A percentile compares a stretch with the other conserved stretches of the same genome.
phyloP scores from a whole-genome alignment of 371 early-diverging fungal species.

The Sanchytrium tribonematis region DNA sequence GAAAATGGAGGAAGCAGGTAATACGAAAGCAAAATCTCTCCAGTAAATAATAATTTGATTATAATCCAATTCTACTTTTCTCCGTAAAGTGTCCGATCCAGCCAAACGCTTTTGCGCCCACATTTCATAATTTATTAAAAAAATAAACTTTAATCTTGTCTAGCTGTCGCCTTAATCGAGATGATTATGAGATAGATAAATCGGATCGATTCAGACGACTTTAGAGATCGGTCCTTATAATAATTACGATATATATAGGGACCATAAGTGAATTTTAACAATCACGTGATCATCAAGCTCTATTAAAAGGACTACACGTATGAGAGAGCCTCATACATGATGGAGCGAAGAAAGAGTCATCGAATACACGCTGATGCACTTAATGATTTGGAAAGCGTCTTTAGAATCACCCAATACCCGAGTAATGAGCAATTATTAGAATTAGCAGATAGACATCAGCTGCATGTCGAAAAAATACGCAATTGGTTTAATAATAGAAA shows the following conservation, averaged over 20 bases:
- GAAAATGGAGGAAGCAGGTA: neutral
- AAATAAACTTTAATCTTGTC: too few species aligned
- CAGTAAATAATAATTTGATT: neutral
- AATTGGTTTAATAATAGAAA: neutral
- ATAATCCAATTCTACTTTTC: too few species aligned
- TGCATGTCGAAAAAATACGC: neutral
- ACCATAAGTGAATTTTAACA: too few species aligned
- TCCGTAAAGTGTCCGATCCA: neutral
- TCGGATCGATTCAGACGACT: too few species aligned
- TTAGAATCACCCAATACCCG: neutral
- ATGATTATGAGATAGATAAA: too few species aligned
- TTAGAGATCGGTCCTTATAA: too few species aligned
- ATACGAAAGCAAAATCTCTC: neutral
- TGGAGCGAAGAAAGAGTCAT: neutral
- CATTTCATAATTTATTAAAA: too few species aligned
- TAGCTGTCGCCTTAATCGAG: too few species aligned
- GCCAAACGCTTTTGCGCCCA: too few species aligned
- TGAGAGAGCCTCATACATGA: neutral
- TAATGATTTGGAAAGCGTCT: neutral
- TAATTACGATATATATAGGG: too few species aligned
- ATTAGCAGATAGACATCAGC: neutral
- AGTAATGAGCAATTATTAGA: neutral
- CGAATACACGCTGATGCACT: neutral
- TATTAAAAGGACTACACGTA: too few species aligned
- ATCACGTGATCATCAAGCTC: too few species aligned